Base-by-base conservation (phyloP, 352 stramenopile species). In the Phytophthora quininea region DNA sequence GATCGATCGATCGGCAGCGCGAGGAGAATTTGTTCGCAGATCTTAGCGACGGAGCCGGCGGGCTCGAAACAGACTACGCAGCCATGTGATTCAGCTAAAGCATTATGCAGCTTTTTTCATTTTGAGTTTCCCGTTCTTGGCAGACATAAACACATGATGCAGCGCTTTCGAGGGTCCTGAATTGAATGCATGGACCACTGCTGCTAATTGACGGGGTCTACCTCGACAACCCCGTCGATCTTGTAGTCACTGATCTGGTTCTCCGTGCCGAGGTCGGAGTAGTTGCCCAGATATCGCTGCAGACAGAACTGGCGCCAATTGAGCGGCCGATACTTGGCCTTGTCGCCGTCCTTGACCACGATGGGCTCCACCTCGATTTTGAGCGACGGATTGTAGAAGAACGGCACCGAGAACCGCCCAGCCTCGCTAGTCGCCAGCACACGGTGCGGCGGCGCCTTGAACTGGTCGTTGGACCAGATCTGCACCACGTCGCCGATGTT, bases 221-320 rank as follows among this genome's bases (percentile, higher is more conserved):
- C 19, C 19, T 24, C 19, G 19, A 24, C 19, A 24, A 10, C 47
- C 50, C 19, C 19, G 11, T 54, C 24, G 6, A 63, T 53, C 32
- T 68, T 68, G 52, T 76, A 98, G 67, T 98, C 74, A 19, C 74
- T 74, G 45, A 98, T 97, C 76, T 98, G 92, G 60, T 98, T 92
- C 56, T 98, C 95, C 12, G 84, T 75, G n/a, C 93, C 92, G 15
- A 89, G 61, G 81, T 98, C 86, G 10, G 86, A 91, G 64, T 97
- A 95, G 77, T 98, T 90, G 51, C 94, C 92, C 11, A 90, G 84
- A 79, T 97, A 96, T 19, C 90, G 86, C 53, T 89, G 62, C 35
- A 83, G 74, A 40, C 90, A 77, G 67, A 95, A 98, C 49, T 97
- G 91, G 40, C 86, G 89, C 88, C 90, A 98, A 15, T 80, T 80